Percentiles rank a stretch among this genome's conserved stretches.
Conservation (phyloP, 495 filamentous ascomycete genomes). For the Penicillium silybi region DNA sequence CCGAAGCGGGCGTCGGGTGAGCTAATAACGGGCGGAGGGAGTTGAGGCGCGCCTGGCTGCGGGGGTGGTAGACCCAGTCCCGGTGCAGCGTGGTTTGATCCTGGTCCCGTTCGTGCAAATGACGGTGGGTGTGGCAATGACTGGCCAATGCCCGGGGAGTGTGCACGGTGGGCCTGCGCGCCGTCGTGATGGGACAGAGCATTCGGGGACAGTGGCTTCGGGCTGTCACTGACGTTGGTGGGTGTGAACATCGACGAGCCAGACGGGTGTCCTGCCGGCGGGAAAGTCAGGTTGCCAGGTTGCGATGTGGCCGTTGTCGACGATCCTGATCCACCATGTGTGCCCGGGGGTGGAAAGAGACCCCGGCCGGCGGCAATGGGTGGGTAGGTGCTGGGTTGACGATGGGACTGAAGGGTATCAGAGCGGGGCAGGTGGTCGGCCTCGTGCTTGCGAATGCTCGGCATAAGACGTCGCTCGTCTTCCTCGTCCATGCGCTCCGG, state of each 20-base stretch:
- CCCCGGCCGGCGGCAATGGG: conserved; percentile 53
- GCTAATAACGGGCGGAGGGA: conserved; percentile 50
- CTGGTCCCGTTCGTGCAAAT: conserved; percentile 49
- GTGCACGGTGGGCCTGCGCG: conserved; percentile 49
- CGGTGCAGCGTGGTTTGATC: conserved; percentile 25
- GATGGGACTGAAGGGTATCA: conserved; percentile 53
- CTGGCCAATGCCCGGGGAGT: conserved; percentile 66
- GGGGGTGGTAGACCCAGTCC: conserved; percentile 35
- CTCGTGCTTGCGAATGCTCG: conserved; percentile 70
- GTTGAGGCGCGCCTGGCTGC: conserved; percentile 43
- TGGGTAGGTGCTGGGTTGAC: conserved; percentile 73
- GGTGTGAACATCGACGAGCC: conserved; percentile 63
- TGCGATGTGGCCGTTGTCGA: conserved; percentile 55
- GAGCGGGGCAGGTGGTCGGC: conserved; percentile 38
- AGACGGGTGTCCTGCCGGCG: conserved; percentile 40
- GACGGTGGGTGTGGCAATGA: conserved; percentile 59
- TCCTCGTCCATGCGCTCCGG: conserved; percentile 64
- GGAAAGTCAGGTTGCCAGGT: conserved; percentile 41
- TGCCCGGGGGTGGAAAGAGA: conserved; percentile 56
- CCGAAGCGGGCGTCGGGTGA: conserved; percentile 46
- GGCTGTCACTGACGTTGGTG: conserved; percentile 79
- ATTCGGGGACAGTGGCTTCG: conserved; percentile 79
- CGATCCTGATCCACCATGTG: conserved; percentile 46
- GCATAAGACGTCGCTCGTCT: conserved; percentile 54
- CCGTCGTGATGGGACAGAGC: conserved; percentile 57